phyloP scores from a whole-genome alignment of 768 basidiomycete genomes.

The Hirschioporus abietinus region DNA sequence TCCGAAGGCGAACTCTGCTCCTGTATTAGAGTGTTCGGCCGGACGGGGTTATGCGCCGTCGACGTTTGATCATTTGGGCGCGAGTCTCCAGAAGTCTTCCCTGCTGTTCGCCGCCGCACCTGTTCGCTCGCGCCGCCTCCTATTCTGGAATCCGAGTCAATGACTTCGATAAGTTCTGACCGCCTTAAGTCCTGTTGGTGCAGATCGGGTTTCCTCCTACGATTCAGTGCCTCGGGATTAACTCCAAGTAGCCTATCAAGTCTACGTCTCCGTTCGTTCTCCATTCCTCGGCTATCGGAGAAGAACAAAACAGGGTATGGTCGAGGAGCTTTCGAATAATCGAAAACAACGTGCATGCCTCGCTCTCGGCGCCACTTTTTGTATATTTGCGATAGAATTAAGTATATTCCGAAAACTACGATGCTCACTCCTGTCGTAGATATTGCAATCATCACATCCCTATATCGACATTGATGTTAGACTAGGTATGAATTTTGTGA shows the following conservation, averaged over 20 bases:
- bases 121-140: not conserved
- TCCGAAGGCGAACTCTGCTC: not conserved
- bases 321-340: not conserved
- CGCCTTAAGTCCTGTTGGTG: not conserved
- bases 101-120: not conserved
- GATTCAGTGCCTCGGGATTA: not conserved
- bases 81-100: not conserved
- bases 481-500: not conserved
- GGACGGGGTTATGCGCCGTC: not conserved
- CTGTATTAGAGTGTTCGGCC: not conserved
- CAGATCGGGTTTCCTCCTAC: not conserved
- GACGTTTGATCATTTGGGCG: not conserved
- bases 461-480: not conserved
- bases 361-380: not conserved
- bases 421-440: not conserved
- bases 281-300: not conserved
- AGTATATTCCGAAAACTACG: not conserved
- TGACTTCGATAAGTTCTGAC: not conserved
- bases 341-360: not conserved
- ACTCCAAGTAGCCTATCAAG: not conserved
- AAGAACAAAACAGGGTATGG: not conserved
- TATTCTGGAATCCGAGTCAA: not conserved
- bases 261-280: not conserved
- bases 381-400: not conserved
- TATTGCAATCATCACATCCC: not conserved